phyloP scores from a whole-genome alignment of 495 filamentous ascomycete genomes.

The Aspergillus steynii region DNA sequence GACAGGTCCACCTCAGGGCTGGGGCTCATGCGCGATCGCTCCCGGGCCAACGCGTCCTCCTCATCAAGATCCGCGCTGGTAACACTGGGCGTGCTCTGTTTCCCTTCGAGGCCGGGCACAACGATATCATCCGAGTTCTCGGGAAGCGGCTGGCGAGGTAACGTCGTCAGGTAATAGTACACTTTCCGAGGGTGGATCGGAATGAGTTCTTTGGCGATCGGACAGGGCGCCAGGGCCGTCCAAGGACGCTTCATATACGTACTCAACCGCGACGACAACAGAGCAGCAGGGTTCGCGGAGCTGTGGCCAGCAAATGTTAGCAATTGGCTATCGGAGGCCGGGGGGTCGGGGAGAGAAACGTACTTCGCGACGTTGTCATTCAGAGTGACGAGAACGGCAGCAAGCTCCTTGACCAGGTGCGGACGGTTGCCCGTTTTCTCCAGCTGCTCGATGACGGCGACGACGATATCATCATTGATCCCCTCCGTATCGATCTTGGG shows the following conservation, averaged over 20 bases:
- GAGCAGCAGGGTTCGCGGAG: conserved; percentile 91
- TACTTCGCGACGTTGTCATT: conserved; percentile 91
- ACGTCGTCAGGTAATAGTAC: conserved; percentile 92
- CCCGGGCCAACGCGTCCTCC: conserved; percentile 67
- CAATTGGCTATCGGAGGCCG: conserved; percentile 1
- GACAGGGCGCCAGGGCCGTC: conserved; percentile 79
- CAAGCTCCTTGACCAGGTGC: conserved; percentile 92
- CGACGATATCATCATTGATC: conserved; percentile 93
- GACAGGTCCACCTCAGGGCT: conserved; percentile 94
- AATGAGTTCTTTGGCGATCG: conserved; percentile 88
- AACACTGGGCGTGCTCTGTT: conserved; percentile 77
- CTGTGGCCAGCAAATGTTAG: conserved; percentile 53
- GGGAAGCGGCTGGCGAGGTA: conserved; percentile 78
- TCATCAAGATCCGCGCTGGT: conserved; percentile 72
- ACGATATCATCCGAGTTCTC: conserved; percentile 61
- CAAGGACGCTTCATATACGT: conserved; percentile 87
- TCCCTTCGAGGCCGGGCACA: conserved; percentile 43
- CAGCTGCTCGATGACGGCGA: conserved; percentile 86
- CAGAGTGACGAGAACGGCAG: conserved; percentile 70
- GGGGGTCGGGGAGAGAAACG: conserved; percentile 30
- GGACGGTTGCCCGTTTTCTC: conserved; percentile 91
- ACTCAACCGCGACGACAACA: conserved; percentile 89
- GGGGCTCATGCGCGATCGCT: conserved; percentile 75
- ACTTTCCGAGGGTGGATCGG: conserved; percentile 90
- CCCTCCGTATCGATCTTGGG: conserved; percentile 81